These are phyloP conservation scores for Fusarium tjaetaba DNA, from an alignment of 2,329 filamentous ascomycete species.

Conservation along the genomic window DNA sequence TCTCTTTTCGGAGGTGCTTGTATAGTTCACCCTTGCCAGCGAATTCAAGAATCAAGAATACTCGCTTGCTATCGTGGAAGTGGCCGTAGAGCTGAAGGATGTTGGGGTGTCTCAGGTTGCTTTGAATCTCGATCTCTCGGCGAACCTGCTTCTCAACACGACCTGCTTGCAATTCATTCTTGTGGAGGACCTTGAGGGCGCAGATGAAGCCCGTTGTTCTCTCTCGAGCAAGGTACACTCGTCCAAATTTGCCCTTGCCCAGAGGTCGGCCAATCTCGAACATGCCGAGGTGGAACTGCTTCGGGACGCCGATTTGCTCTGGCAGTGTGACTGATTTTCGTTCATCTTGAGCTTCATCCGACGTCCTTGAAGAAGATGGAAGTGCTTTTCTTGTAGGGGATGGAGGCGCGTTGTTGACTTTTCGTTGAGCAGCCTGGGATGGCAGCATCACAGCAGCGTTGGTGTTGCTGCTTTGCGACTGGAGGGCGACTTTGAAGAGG, in stretches of 20 bases:
- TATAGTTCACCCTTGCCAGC: slow-evolving; percentile 87
- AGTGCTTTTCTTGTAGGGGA: slow-evolving; percentile 65
- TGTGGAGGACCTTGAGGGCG: slow-evolving; percentile 86
- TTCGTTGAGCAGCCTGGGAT: slow-evolving; percentile 70
- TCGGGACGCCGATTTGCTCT: slow-evolving; percentile 66
- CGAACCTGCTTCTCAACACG: slow-evolving; percentile 85
- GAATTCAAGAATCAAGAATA: slow-evolving; percentile 88
- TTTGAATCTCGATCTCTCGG: slow-evolving; percentile 89
- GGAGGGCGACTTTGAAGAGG: slow-evolving; percentile 85
- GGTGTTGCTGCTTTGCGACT: slow-evolving; percentile 77
- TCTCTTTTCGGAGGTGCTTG: slow-evolving; percentile 82
- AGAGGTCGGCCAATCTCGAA: slow-evolving; percentile 91
- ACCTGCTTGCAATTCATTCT: slow-evolving; percentile 80
- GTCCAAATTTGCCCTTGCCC: slow-evolving; percentile 88
- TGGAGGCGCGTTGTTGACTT: slow-evolving; percentile 53
- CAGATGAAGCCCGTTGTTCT: slow-evolving; percentile 82
- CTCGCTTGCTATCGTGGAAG: slow-evolving; percentile 88
- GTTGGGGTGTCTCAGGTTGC: slow-evolving; percentile 85
- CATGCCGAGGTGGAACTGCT: slow-evolving; percentile 88
- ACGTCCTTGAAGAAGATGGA: slow-evolving; percentile 51
- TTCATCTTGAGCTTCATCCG: slow-evolving; percentile 63
- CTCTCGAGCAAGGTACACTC: slow-evolving; percentile 85
- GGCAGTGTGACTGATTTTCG: slow-evolving; percentile 62
- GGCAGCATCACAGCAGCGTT: slow-evolving; percentile 73
- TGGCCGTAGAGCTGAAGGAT: slow-evolving; percentile 85